Conservation (phyloP, 805 yeast genomes). For the Blastobotrys terrestris region DNA sequence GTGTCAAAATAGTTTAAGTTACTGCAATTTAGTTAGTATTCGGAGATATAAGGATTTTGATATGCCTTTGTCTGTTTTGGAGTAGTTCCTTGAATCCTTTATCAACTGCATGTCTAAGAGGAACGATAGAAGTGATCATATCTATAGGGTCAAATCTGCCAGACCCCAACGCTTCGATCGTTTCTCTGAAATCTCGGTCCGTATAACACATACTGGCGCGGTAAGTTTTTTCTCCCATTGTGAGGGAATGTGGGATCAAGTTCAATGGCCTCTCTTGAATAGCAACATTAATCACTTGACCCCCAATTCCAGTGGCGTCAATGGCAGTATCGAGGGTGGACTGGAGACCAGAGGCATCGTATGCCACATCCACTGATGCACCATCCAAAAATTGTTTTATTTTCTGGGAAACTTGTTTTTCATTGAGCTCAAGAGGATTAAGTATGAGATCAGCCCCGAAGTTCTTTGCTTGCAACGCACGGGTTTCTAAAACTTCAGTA, state of each 20-base stretch:
- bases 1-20: too few species aligned
- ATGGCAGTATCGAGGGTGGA: conserved; percentile 49
- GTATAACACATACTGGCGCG: conserved; percentile 59
- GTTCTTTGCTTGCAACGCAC: conserved; percentile 35
- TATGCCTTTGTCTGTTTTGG: conserved; percentile 46
- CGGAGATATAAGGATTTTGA: conserved; percentile 50
- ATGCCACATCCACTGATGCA: conserved; percentile 45
- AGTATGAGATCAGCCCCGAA: conserved; percentile 36
- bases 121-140: conserved; percentile 48
- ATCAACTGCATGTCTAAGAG: conserved; percentile 44
- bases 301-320: conserved; percentile 47
- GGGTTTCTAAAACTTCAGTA: conserved; percentile 43
- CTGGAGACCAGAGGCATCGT: conserved; percentile 51
- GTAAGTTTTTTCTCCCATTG: conserved; percentile 47
- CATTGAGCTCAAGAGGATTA: conserved; percentile 40
- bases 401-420: conserved; percentile 35
- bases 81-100: conserved; percentile 47
- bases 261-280: conserved; percentile 50
- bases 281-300: conserved; percentile 53
- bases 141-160: conserved; percentile 35
- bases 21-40: background rate
- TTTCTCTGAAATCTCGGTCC: conserved; percentile 48
- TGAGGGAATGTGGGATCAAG: conserved; percentile 50
- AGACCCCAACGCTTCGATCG: conserved; percentile 38
- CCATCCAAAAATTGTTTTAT: conserved; percentile 34